Evolutionary conservation across 2,329 filamentous ascomycete species (phyloP).

Genomic region (Didymellaceae sp.): DNA sequence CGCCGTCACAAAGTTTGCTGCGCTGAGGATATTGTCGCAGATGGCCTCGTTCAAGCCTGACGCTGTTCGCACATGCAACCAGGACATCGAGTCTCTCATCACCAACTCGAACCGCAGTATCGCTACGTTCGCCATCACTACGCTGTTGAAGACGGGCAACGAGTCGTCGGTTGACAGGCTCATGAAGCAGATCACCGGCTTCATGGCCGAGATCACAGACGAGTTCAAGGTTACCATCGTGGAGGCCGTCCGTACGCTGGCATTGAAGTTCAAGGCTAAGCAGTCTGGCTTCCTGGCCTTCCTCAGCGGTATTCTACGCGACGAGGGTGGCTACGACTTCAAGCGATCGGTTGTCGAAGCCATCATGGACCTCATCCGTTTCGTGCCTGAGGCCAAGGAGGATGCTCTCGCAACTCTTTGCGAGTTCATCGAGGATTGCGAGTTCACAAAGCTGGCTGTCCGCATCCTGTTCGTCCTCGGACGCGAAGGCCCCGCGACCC

Average conservation of each 20-base stretch:
- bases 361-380: slow-evolving; percentile 99
- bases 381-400: slow-evolving; percentile 85
- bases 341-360: slow-evolving; percentile 97
- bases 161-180: slow-evolving; percentile 95
- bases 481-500: slow-evolving; percentile 91
- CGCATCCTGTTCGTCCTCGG: slow-evolving; percentile 93
- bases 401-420: slow-evolving; percentile 91
- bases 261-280: slow-evolving; percentile 97
- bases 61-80: slow-evolving; percentile 91
- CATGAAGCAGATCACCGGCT: slow-evolving; percentile 98
- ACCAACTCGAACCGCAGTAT: slow-evolving; percentile 97
- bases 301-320: slow-evolving; percentile 92
- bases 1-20: slow-evolving; percentile 95
- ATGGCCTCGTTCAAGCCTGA: slow-evolving; percentile 96
- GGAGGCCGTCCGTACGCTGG: slow-evolving; percentile 94
- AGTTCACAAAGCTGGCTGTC: slow-evolving; percentile 97
- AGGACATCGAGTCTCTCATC: slow-evolving; percentile 95
- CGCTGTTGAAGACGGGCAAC: slow-evolving; percentile 96
- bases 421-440: slow-evolving; percentile 99
- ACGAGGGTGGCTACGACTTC: slow-evolving; percentile 98
- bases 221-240: slow-evolving; percentile 99
- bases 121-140: slow-evolving; percentile 97
- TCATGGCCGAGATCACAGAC: slow-evolving; percentile 99
- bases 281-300: slow-evolving; percentile 98
- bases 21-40: slow-evolving; percentile 93